phyloP scores from a whole-genome alignment of 352 stramenopile genomes.

The Pythium utonaiense region DNA sequence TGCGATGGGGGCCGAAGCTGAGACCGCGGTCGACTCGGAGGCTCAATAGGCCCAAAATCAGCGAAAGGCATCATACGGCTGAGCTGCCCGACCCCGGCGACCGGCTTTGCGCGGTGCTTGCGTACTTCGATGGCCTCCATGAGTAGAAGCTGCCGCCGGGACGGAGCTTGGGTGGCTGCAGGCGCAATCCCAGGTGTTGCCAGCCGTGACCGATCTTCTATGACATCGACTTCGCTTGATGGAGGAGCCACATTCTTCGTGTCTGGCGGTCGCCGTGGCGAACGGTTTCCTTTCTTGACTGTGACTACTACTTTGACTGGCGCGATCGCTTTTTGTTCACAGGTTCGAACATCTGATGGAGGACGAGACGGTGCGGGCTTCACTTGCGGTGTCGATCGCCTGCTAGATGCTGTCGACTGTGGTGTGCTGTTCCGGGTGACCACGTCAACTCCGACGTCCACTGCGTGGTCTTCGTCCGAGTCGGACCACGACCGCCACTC shows the following conservation, averaged over 20 bases:
- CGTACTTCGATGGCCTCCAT: slow-evolving; percentile 7
- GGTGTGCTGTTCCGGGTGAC: slow-evolving; percentile 7
- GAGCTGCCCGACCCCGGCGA: slow-evolving; percentile 28
- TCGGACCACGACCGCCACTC: slow-evolving; percentile 17
- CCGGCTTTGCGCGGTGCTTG: slow-evolving; percentile 17
- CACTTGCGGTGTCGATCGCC: slow-evolving; percentile 7
- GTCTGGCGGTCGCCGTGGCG: neutral
- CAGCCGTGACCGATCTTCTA: neutral
- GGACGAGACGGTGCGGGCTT: neutral
- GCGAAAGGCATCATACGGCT: slow-evolving; percentile 43
- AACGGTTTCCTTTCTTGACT: neutral
- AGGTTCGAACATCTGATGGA: neutral
- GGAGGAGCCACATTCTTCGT: neutral
- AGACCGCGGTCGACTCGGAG: slow-evolving; percentile 1
- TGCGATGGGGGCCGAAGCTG: neutral
- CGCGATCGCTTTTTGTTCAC: neutral
- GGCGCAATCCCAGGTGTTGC: slow-evolving; percentile 5
- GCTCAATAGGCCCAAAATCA: slow-evolving; percentile 20
- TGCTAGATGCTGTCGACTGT: slow-evolving; percentile 12
- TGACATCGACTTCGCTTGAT: neutral
- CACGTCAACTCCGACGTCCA: neutral
- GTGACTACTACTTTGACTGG: slow-evolving; percentile 12
- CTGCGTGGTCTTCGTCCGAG: slow-evolving; percentile 5
- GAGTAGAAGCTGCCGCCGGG: slow-evolving; percentile 24
- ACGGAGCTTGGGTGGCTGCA: neutral